phyloP scores from a whole-genome alignment of 345 rosid species.

The Salix viminalis region DNA sequence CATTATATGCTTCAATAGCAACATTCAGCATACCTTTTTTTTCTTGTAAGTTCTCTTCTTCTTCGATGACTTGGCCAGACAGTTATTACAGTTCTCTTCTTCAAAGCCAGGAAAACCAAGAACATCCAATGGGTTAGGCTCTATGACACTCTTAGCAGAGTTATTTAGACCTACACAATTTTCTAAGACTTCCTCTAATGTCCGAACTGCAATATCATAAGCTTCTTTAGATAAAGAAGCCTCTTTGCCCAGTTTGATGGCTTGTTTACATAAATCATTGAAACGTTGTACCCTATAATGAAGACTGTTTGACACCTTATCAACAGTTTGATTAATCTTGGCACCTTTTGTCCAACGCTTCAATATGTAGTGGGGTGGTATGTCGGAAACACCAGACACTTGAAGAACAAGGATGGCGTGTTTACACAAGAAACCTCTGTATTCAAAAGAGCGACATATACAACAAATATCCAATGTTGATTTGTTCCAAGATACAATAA shows the following conservation, averaged over 20 bases:
- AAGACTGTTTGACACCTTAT: conserved; percentile 17
- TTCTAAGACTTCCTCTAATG: conserved; percentile 33
- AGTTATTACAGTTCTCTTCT: conserved; percentile 22
- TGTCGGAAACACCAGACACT: conserved; percentile 27
- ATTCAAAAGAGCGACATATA: conserved; percentile 39
- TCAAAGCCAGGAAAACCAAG: conserved; percentile 26
- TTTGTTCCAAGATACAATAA: conserved; percentile 34
- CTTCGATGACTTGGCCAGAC: conserved; percentile 29
- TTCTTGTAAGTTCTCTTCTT: conserved; percentile 46
- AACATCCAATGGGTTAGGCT: conserved; percentile 25
- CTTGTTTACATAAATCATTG: conserved; percentile 39
- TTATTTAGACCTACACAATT: conserved; percentile 24
- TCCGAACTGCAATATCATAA: conserved; percentile 32
- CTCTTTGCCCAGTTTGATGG: conserved; percentile 35
- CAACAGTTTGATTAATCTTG: conserved; percentile 17
- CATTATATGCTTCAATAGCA: conserved; percentile 5
- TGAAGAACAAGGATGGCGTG: conserved; percentile 46
- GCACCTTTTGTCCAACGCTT: conserved; percentile 46
- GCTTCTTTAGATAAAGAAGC: conserved; percentile 42
- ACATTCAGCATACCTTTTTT: conserved; percentile 45
- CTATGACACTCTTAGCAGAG: conserved; percentile 27
- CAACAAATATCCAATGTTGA: conserved; percentile 29
- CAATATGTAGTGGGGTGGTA: conserved; percentile 34
- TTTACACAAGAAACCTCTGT: conserved; percentile 43
- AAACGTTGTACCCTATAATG: conserved; percentile 32